Evolutionary conservation across 768 basidiomycete genomes (phyloP), one percentile per base, ranked within the genome.

Genomic region (Pleurotus pulmonarius): DNA sequence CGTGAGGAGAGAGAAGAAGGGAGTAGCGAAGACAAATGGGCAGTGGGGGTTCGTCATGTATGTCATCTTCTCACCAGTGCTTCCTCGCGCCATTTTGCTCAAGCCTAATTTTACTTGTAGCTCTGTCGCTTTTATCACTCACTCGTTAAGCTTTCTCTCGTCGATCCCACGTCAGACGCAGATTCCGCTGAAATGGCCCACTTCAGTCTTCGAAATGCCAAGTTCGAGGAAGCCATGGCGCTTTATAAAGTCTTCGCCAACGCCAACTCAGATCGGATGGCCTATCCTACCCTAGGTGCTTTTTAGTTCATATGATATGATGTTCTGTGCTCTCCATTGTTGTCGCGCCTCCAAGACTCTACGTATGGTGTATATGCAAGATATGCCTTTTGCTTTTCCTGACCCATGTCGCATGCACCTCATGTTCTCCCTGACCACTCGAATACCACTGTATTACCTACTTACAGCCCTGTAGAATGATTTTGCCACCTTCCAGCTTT

Each of bases 111-210:
- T 41, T 20, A 43, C 44, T 59, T 59, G 0, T 61, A 90, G 88
- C 75, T 91, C 29, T 91, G 87, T 68, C 85, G 90, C 9, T 92
- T 92, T 68, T 92, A 85, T 66, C 72, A 73, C 58, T 85, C 88
- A 0, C 75, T 92, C 47, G 79, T 90, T 72, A 87, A 86, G 65
- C 74, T 82, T 6, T 70, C 70, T 48, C 80, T 91, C 63, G 78
- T 90, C 55, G 87, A 89, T 62, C 76, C 82, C 2, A 65, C 70
- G 5, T 75, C 75, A n/a, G 88, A 90, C 56, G 77, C 78, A 6
- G 88, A 92, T 64, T 81, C 85, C 0, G 79, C 86, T 4, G 90
- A 90, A 71, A 90, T 92, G 80, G 78, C 80, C 4, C 86, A 90
- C 65, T 92, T 92, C 62, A 83, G 83, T 44, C 75, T 92, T 47